Percentiles rank a stretch among this genome's conserved stretches.
phyloP scores from a whole-genome alignment of 768 basidiomycete genomes.

The Panellus pusillus region DNA sequence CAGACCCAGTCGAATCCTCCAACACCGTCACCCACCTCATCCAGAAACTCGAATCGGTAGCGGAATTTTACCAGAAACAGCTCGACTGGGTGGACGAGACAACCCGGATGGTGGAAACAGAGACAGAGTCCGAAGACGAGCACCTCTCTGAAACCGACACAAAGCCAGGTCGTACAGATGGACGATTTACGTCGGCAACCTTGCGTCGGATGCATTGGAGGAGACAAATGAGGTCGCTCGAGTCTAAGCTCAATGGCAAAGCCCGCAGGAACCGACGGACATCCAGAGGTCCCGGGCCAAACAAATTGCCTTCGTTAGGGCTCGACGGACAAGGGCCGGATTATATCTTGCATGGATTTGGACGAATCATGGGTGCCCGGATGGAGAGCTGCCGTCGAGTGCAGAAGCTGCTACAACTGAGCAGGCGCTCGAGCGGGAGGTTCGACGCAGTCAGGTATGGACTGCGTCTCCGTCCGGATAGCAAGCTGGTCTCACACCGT shows the following conservation, averaged over 20 bases:
- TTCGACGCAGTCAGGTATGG: not conserved
- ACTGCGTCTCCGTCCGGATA: no score
- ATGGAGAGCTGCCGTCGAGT: conserved; percentile 76
- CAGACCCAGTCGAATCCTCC: not conserved
- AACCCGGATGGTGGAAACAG: conserved; percentile 1
- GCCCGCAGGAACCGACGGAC: not conserved
- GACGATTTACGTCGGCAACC: not conserved
- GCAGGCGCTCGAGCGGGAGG: conserved; percentile 28
- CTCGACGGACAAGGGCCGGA: conserved; percentile 35
- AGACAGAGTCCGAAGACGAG: conserved; percentile 14
- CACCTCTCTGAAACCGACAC: conserved; percentile 8
- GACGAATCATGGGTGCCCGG: conserved; percentile 69
- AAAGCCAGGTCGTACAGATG: not conserved
- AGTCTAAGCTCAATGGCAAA: conserved; percentile 16
- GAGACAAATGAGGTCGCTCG: conserved; percentile 17
- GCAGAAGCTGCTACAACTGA: conserved; percentile 53
- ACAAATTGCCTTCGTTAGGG: not conserved
- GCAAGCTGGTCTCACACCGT: not conserved
- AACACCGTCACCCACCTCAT: conserved; percentile 7
- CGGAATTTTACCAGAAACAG: conserved; percentile 17
- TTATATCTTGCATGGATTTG: conserved; percentile 60
- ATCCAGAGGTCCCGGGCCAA: not conserved
- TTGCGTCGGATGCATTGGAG: conserved; percentile 16
- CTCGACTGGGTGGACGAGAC: conserved; percentile 17
- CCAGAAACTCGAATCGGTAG: conserved; percentile 16